Conservation (phyloP, 1,139 yeast species). For the Candida mesenterica region DNA sequence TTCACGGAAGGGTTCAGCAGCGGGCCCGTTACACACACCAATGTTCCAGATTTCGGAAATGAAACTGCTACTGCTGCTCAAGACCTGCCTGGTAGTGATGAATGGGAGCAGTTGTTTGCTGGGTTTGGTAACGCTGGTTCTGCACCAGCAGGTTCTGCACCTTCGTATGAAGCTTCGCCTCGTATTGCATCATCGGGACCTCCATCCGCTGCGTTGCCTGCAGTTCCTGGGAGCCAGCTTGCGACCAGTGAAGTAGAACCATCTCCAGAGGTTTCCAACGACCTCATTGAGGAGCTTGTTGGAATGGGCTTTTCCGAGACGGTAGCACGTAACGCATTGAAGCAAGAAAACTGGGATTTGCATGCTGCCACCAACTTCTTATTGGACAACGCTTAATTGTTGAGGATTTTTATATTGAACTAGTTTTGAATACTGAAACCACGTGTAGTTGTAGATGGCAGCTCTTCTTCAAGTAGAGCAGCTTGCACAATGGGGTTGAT, state of each 20-base stretch:
- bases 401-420: slow-evolving; percentile 2
- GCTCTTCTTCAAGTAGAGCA: too few species aligned
- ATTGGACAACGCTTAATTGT: slow-evolving; percentile 58
- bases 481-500: too few species aligned
- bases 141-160: slow-evolving; percentile 3
- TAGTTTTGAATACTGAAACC: slow-evolving; percentile 1
- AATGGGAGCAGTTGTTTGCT: slow-evolving; percentile 93
- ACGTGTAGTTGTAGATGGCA: too few species aligned
- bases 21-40: slow-evolving; percentile 15
- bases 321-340: slow-evolving; percentile 67
- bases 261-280: slow-evolving; percentile 17
- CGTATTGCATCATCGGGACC: slow-evolving; percentile 5
- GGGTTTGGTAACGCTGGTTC: slow-evolving; percentile 66
- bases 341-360: slow-evolving; percentile 67
- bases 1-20: slow-evolving; percentile 43
- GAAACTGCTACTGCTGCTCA: slow-evolving; percentile 9
- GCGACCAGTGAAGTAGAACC: slow-evolving; percentile 10
- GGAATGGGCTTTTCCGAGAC: slow-evolving; percentile 85
- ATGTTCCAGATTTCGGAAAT: slow-evolving; percentile 30
- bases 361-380: slow-evolving; percentile 83
- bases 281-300: slow-evolving; percentile 69
- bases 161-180: slow-evolving; percentile 6
- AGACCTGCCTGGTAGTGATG: slow-evolving; percentile 50
- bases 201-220: slow-evolving; percentile 9
- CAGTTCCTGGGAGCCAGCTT: slow-evolving; percentile 3